These are phyloP conservation scores for Quercus tomentella DNA, from an alignment of 331 rosid species.

Conservation along the genomic window DNA sequence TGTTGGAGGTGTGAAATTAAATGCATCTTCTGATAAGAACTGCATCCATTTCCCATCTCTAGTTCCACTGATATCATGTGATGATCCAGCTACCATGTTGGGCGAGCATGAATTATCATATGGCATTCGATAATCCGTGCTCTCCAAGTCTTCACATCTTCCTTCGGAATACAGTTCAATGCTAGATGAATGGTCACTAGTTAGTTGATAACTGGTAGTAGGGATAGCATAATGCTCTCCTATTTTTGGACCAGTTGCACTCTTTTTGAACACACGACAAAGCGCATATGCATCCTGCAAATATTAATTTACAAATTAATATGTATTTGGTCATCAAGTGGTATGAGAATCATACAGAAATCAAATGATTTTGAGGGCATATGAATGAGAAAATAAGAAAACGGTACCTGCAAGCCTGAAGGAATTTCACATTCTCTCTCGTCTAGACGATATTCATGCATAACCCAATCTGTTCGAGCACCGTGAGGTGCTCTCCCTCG, in stretches of 20 bases:
- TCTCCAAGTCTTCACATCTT: slow-evolving; percentile 69
- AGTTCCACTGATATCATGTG: slow-evolving; percentile 22
- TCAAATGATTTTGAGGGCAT: not conserved
- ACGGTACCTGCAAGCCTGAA: slow-evolving; percentile 64
- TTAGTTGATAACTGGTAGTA: slow-evolving; percentile 32
- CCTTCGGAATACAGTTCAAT: slow-evolving; percentile 79
- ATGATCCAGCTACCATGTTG: slow-evolving; percentile 13
- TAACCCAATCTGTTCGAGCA: slow-evolving; percentile 82
- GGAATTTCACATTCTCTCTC: slow-evolving; percentile 72
- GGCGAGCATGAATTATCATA: slow-evolving; percentile 23
- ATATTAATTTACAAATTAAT: not conserved
- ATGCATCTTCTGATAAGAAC: slow-evolving; percentile 48
- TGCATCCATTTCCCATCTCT: slow-evolving; percentile 56
- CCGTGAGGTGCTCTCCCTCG: slow-evolving; percentile 98
- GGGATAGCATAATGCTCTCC: slow-evolving; percentile 50
- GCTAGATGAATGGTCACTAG: slow-evolving; percentile 77
- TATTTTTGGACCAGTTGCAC: slow-evolving; percentile 47
- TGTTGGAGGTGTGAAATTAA: slow-evolving; percentile 33
- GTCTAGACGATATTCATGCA: slow-evolving; percentile 98
- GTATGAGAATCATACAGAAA: too few relatives aligned
- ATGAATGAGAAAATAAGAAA: not conserved
- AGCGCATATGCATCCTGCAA: slow-evolving; percentile 92
- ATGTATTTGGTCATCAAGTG: not conserved
- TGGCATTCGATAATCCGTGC: slow-evolving; percentile 47
- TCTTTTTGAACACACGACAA: slow-evolving; percentile 89